These are phyloP conservation scores for Ustilago nuda DNA, from an alignment of 1,284 basidiomycete species.

Conservation along the genomic window DNA sequence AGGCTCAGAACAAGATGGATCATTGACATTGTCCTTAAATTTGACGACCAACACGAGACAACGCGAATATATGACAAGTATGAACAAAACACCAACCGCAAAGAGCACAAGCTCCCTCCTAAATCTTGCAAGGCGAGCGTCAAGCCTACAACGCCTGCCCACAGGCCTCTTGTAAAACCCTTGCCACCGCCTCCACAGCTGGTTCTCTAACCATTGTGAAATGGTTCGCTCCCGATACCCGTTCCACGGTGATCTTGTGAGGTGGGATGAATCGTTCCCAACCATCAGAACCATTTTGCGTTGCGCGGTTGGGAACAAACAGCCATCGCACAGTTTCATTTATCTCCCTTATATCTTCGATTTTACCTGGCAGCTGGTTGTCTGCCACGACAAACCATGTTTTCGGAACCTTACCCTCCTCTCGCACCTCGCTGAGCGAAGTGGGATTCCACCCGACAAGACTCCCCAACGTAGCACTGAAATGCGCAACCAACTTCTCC, in stretches of 20 bases:
- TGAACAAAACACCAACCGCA: no score
- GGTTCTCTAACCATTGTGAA: slow-evolving; percentile 41
- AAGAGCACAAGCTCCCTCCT: no score
- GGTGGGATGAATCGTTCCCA: slow-evolving; percentile 31
- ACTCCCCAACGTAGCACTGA: slow-evolving; percentile 42
- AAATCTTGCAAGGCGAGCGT: background rate
- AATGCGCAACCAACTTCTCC: slow-evolving; percentile 36
- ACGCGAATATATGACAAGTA: no score
- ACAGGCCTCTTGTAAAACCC: slow-evolving; percentile 16
- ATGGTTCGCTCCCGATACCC: slow-evolving; percentile 31
- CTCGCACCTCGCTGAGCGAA: background rate
- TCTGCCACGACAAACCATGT: slow-evolving; percentile 34
- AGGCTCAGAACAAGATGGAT: no score
- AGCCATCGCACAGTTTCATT: slow-evolving; percentile 50
- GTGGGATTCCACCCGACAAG: slow-evolving; percentile 18
- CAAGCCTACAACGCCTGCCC: background rate
- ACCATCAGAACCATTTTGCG: slow-evolving; percentile 24
- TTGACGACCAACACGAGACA: no score
- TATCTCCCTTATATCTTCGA: slow-evolving; percentile 25
- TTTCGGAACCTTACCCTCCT: slow-evolving; percentile 3
- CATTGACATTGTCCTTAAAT: background rate
- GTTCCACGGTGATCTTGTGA: slow-evolving; percentile 10
- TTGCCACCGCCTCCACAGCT: slow-evolving; percentile 5
- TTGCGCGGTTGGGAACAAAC: slow-evolving; percentile 11
- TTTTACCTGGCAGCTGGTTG: slow-evolving; percentile 21